These are phyloP conservation scores for Dictyostelium intermedium DNA, from an alignment of 78 protist genomes.

Conservation along the genomic window DNA sequence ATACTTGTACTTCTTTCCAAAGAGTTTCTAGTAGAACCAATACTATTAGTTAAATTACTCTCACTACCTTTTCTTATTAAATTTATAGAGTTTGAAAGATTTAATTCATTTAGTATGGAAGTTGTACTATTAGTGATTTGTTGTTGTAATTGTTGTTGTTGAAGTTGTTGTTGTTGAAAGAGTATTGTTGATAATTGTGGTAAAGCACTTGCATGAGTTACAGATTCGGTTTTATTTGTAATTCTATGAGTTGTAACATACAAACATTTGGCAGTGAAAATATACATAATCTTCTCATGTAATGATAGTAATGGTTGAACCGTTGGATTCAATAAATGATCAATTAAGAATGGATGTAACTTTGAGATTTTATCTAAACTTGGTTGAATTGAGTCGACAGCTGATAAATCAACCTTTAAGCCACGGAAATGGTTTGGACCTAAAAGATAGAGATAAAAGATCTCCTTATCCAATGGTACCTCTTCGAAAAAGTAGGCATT, in stretches of 20 bases:
- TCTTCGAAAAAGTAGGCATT: constrained; percentile 64
- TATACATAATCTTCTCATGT: constrained; percentile 62
- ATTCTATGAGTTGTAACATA: constrained; percentile 59
- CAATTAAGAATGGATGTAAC: constrained; percentile 60
- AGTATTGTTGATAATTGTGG: constrained; percentile 33
- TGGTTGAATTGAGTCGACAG: constrained; percentile 40
- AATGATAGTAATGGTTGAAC: neutral
- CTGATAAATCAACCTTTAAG: constrained; percentile 30
- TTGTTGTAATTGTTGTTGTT: neutral
- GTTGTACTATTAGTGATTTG: neutral
- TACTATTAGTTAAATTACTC: neutral
- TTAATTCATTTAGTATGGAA: neutral
- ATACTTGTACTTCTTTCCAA: neutral
- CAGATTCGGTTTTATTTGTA: constrained; percentile 48
- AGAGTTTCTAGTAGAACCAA: neutral
- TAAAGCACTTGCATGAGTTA: constrained; percentile 54
- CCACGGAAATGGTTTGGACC: constrained; percentile 76
- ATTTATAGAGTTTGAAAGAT: constrained; percentile 1
- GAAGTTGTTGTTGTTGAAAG: neutral
- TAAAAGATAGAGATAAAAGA: constrained; percentile 61
- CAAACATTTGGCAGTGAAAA: constrained; percentile 60
- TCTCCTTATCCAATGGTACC: constrained; percentile 52
- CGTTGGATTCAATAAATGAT: constrained; percentile 43
- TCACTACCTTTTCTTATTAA: constrained; percentile 5
- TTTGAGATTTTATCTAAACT: constrained; percentile 21